Conservation (phyloP, 2,329 filamentous ascomycete species). For the Clarireedia paspali region DNA sequence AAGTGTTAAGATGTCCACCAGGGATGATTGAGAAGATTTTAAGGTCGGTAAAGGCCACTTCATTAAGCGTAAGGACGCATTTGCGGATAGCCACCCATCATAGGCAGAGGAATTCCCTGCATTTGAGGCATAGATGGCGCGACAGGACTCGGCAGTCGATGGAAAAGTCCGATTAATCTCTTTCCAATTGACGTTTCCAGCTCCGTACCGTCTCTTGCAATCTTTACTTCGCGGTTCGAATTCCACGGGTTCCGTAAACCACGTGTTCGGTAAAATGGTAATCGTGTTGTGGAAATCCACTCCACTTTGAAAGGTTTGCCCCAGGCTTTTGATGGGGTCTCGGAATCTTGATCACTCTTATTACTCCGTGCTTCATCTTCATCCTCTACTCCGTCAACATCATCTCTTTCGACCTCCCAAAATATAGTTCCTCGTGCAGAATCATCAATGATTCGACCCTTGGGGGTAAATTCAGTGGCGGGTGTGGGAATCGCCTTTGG, state of each 20-base stretch:
- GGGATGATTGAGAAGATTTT: not conserved
- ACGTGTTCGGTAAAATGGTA: slow-evolving; percentile 84
- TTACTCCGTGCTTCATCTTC: slow-evolving; percentile 36
- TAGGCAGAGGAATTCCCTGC: slow-evolving; percentile 11
- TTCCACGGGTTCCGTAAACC: slow-evolving; percentile 92
- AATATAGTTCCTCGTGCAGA: slow-evolving; percentile 92
- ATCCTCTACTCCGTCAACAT: slow-evolving; percentile 34
- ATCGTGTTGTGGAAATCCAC: slow-evolving; percentile 75
- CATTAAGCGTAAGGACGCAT: slow-evolving; percentile 17
- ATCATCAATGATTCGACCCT: slow-evolving; percentile 85
- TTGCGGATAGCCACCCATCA: slow-evolving; percentile 18
- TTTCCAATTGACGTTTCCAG: slow-evolving; percentile 76
- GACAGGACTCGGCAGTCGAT: slow-evolving; percentile 35
- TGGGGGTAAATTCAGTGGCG: slow-evolving; percentile 69
- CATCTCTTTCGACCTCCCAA: slow-evolving; percentile 74
- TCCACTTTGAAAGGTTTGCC: slow-evolving; percentile 87
- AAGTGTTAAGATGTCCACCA: too few species aligned
- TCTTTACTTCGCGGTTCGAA: slow-evolving; percentile 90
- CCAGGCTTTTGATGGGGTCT: slow-evolving; percentile 48
- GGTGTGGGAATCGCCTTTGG: slow-evolving; percentile 75
- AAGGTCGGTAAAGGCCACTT: not conserved
- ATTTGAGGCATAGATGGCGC: slow-evolving; percentile 14
- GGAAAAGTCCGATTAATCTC: slow-evolving; percentile 72
- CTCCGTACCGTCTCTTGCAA: slow-evolving; percentile 89
- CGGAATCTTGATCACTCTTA: slow-evolving; percentile 33